Evolutionary conservation across 306 rosid genomes (phyloP).

Genomic region (Quercus agrifolia): DNA sequence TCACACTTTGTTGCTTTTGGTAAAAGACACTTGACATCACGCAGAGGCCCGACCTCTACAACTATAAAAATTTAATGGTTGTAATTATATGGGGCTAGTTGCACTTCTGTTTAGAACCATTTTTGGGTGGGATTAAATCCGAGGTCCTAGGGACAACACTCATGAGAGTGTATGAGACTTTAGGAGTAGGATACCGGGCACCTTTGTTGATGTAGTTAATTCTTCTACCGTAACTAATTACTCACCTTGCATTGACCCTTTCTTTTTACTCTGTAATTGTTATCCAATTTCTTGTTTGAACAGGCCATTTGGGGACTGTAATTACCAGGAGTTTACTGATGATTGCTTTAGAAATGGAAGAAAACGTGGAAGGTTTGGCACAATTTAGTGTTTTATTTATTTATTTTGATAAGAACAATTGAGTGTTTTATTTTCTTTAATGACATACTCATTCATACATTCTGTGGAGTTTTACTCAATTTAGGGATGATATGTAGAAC

Average conservation of each 20-base stretch:
- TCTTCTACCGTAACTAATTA: background rate
- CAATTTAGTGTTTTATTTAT: constrained; percentile 8
- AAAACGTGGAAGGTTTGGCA: constrained; percentile 63
- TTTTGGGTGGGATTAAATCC: background rate
- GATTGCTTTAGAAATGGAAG: constrained; percentile 41
- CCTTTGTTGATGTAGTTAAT: background rate
- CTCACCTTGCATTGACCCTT: background rate
- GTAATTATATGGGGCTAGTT: too few species aligned
- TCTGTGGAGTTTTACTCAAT: constrained; percentile 10
- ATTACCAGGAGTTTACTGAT: constrained; percentile 25
- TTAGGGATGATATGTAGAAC: background rate
- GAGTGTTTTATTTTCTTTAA: background rate
- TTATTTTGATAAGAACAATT: constrained; percentile 2
- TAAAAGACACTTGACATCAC: too few species aligned
- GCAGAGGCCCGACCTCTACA: too few species aligned
- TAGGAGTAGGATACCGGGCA: background rate
- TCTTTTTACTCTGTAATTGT: background rate
- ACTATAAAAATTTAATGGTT: too few species aligned
- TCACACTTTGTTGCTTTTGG: too few species aligned
- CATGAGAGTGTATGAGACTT: background rate
- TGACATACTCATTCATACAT: constrained; percentile 8
- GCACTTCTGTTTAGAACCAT: too few species aligned
- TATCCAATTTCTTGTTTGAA: constrained; percentile 15
- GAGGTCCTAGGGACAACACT: too few species aligned
- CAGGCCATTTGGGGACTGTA: constrained; percentile 47